These are phyloP conservation scores for Epichloe gansuensis DNA, from an alignment of 2,329 filamentous ascomycete species.

Conservation along the genomic window DNA sequence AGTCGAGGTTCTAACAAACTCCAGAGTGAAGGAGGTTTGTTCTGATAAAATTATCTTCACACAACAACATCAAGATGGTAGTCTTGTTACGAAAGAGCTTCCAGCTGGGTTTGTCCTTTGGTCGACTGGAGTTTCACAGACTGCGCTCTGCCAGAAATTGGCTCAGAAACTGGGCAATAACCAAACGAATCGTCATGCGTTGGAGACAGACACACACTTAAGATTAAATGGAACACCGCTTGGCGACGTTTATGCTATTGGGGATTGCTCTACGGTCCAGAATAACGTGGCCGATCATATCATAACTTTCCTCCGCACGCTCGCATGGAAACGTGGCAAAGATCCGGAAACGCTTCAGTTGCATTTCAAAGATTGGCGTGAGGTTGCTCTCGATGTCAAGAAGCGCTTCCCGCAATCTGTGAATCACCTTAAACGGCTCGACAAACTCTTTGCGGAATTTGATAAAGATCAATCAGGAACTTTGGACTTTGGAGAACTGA, in stretches of 20 bases:
- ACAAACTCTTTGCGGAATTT: conserved; percentile 82
- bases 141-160: conserved; percentile 63
- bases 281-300: conserved; percentile 94
- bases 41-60: conserved; percentile 78
- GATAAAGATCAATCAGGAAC: conserved; percentile 89
- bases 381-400: conserved; percentile 70
- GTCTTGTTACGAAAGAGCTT: conserved; percentile 74
- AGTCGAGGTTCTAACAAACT: conserved; percentile 83
- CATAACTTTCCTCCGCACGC: conserved; percentile 72
- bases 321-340: conserved; percentile 84
- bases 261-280: conserved; percentile 91
- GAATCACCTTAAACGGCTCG: conserved; percentile 74
- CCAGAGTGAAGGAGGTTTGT: conserved; percentile 79
- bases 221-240: conserved; percentile 78
- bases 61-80: conserved; percentile 63
- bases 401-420: conserved; percentile 84
- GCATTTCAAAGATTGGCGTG: conserved; percentile 77
- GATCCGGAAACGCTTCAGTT: conserved; percentile 82
- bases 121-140: conserved; percentile 91
- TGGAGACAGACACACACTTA: conserved; percentile 90
- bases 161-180: conserved; percentile 60
- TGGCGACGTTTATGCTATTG: conserved; percentile 91
- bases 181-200: conserved; percentile 80
- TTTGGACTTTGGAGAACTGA: conserved; percentile 84
- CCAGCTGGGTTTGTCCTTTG: conserved; percentile 94